A percentile compares a stretch with the other conserved stretches of the same genome.
Evolutionary conservation across 805 yeast genomes (phyloP).

Genomic region (Isabelozyma pseudorhagii): DNA sequence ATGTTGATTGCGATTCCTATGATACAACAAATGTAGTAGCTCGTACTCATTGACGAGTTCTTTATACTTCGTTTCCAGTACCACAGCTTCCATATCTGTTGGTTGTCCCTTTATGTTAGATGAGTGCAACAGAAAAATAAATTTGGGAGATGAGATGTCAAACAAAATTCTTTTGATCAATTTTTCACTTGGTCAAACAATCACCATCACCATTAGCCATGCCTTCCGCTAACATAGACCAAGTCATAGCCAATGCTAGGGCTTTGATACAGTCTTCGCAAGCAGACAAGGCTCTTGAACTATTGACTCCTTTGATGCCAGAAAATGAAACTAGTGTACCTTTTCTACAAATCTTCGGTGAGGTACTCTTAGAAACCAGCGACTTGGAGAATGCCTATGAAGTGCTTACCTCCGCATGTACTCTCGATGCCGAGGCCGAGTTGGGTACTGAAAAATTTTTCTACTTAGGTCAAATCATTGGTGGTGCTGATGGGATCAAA

Average conservation of each 20-base stretch:
- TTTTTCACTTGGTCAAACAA: neutral
- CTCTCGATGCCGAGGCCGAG: conserved; percentile 63
- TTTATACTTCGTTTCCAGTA: neutral
- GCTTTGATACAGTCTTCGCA: conserved; percentile 46
- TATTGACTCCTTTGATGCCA: conserved; percentile 38
- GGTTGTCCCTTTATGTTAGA: no score
- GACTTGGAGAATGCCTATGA: conserved; percentile 76
- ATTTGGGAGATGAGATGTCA: neutral
- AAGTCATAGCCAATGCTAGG: conserved; percentile 30
- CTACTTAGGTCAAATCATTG: conserved; percentile 86
- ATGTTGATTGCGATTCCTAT: conserved; percentile 77
- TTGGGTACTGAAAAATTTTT: conserved; percentile 79
- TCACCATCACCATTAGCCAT: neutral
- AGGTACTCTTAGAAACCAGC: conserved; percentile 74
- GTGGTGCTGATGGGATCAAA: conserved; percentile 71
- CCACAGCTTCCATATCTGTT: neutral
- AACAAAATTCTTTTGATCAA: neutral
- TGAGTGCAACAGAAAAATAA: neutral
- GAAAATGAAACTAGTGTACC: conserved; percentile 33
- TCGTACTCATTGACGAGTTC: conserved; percentile 47
- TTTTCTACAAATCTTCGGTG: conserved; percentile 65
- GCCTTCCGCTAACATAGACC: conserved; percentile 4
- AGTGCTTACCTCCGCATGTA: conserved; percentile 56
- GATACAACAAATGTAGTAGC: conserved; percentile 60
- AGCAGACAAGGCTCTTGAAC: conserved; percentile 51